Percentiles rank a stretch among this genome's conserved stretches.
These are phyloP conservation scores for Podospora sp. DNA, from an alignment of 495 filamentous ascomycete genomes.

Conservation along the genomic window DNA sequence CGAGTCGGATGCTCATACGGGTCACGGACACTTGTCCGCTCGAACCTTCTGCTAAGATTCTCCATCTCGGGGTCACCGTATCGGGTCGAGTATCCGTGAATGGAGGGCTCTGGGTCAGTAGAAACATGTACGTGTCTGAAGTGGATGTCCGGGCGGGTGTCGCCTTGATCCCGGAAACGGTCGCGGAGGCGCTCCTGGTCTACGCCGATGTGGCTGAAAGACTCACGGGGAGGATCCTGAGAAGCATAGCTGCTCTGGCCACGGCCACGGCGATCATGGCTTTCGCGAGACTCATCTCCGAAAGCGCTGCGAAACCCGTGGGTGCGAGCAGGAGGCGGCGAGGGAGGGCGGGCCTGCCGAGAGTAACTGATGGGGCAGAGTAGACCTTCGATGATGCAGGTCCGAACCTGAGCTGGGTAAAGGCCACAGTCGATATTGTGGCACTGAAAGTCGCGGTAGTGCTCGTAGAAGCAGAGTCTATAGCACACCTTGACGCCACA, in stretches of 20 bases:
- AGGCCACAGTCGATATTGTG: conserved; percentile 8
- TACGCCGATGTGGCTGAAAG: not conserved
- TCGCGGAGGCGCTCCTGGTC: not conserved
- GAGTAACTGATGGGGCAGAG: not conserved
- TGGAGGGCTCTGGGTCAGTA: not conserved
- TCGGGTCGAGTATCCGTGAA: not conserved
- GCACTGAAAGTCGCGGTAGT: conserved; percentile 1
- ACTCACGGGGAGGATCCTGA: not conserved
- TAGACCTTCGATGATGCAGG: not conserved
- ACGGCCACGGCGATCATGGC: too few relatives aligned
- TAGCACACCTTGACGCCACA: conserved; percentile 4
- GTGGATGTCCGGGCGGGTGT: not conserved
- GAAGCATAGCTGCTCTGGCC: not conserved
- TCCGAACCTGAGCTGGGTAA: not conserved
- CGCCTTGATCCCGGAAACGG: not conserved
- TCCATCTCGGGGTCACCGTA: not conserved
- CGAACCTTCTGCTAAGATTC: not conserved
- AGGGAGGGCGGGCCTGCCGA: not conserved
- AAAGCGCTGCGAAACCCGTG: not conserved
- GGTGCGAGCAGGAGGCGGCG: not conserved
- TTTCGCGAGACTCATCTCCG: not conserved
- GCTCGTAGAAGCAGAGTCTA: not conserved
- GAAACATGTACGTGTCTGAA: not conserved
- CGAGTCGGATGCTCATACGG: not conserved
- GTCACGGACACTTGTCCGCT: not conserved